Conservation (phyloP, 2,329 filamentous ascomycete genomes). For the Xylariaceae sp. region DNA sequence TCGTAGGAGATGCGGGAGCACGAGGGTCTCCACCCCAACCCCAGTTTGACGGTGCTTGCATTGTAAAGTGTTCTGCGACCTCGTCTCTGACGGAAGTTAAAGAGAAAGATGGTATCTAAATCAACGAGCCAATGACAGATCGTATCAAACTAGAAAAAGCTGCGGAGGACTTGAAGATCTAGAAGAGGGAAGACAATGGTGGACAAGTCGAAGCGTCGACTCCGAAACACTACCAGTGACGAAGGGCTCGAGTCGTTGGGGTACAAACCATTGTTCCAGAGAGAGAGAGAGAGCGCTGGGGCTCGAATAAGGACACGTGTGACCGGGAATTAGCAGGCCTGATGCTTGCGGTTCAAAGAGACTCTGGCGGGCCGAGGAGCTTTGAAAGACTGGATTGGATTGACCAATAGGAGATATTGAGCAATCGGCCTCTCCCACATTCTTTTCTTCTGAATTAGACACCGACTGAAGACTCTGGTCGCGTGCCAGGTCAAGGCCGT, state of each 20-base stretch:
- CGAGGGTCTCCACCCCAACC: conserved; percentile 10
- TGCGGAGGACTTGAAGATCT: too few relatives aligned
- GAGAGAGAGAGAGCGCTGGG: neutral
- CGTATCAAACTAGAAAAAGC: neutral
- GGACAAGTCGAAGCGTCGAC: neutral
- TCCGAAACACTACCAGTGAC: conserved; percentile 10
- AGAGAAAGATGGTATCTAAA: neutral
- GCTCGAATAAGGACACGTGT: conserved; percentile 17
- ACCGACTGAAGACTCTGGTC: neutral
- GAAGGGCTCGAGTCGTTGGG: conserved; percentile 10
- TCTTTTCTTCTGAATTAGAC: neutral
- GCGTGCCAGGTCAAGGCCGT: neutral
- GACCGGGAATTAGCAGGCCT: conserved; percentile 8
- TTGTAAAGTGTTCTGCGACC: conserved; percentile 11
- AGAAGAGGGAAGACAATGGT: neutral
- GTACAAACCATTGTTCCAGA: conserved; percentile 19
- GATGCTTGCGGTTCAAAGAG: conserved; percentile 1
- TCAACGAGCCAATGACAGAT: neutral
- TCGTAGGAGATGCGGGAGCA: neutral
- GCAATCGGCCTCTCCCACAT: neutral
- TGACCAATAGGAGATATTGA: neutral
- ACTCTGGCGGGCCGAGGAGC: neutral
- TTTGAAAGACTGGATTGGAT: neutral
- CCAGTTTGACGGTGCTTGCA: conserved; percentile 17
- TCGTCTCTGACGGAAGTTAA: conserved; percentile 6